A percentile compares a stretch with the other conserved stretches of the same genome.
Evolutionary conservation across 1,139 yeast genomes (phyloP).

Genomic region (Yamadazyma buinensis): DNA sequence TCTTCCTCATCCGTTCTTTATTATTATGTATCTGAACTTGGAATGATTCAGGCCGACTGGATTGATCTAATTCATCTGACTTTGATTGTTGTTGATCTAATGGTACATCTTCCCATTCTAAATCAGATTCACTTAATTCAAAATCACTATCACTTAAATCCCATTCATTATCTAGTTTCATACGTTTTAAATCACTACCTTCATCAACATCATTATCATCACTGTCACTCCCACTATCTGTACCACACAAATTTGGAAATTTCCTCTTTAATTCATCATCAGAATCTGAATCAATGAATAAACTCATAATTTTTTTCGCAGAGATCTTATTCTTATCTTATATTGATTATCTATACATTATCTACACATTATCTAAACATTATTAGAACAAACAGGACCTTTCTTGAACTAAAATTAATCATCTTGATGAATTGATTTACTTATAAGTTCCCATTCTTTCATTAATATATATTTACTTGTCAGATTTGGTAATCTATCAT

Average conservation of each 20-base stretch:
- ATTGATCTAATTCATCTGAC: neutral
- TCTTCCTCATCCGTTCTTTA: neutral
- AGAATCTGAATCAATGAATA: conserved; percentile 8
- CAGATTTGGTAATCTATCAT: conserved; percentile 30
- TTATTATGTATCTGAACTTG: conserved; percentile 1
- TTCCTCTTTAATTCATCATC: neutral
- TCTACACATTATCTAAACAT: too few relatives aligned
- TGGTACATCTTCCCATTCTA: conserved; percentile 11
- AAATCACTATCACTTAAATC: neutral
- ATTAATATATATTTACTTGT: conserved; percentile 32
- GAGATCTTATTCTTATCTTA: too few relatives aligned
- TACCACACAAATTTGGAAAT: too few relatives aligned
- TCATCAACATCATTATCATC: too few relatives aligned
- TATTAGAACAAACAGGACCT: too few relatives aligned
- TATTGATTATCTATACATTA: too few relatives aligned
- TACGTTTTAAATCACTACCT: too few relatives aligned
- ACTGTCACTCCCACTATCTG: too few relatives aligned
- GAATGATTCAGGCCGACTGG: neutral
- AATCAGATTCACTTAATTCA: conserved; percentile 5
- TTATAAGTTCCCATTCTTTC: conserved; percentile 32
- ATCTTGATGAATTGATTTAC: conserved; percentile 24
- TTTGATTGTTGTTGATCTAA: too few relatives aligned
- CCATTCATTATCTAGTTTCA: neutral
- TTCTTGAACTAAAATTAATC: neutral
- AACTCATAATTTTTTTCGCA: conserved; percentile 4